Evolutionary conservation across 2,329 filamentous ascomycete genomes (phyloP), one percentile per base, ranked within the genome.

Genomic region (Colletotrichum brevisporum): DNA sequence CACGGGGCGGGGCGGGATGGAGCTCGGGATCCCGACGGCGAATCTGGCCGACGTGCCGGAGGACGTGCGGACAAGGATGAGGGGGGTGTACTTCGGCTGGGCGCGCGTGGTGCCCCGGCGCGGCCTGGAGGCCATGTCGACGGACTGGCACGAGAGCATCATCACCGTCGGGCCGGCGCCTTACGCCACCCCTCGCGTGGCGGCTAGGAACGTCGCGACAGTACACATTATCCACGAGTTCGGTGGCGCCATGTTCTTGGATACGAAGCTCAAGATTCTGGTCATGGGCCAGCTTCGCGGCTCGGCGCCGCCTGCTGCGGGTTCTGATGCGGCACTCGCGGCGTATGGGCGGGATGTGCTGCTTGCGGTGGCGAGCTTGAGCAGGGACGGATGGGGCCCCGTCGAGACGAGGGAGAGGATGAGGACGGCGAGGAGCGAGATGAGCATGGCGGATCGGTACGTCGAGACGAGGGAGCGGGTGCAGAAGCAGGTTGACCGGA

Each of bases 31-130:
- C 2, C 87, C 88, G 0, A 89, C 86, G 0, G 85, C 89, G 0
- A 89, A 86, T 67, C 76, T 92, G 2, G 73, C 74, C 0, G 83
- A 82, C 10, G 80, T 91, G 0, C 81, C 87, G 0, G 85, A 86
- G 27, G 82, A 87, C 41, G 76, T 91, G 48, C 80, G 83, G 24
- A 78, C 86, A 70, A 84, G 86, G 3, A 81, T 92, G 57, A 79
- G 82, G 13, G 91, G 91, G 0, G 84, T 90, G 6, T 93, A 90
- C 73, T 89, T 91, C 47, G 90, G 89, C 3, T 93, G 91, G 90
- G 86, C 85, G 0, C 78, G 84, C 1, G 73, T 89, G 2, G 70
- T 83, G 1, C 78, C 81, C 0, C 75, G 76, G 0, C 76, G 79
- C 24, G 75, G 73, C 0, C 71, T 75, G 2, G 79, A 81, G 3